A percentile compares a stretch with the other conserved stretches of the same genome.
Conservation (phyloP, 768 basidiomycete genomes). For the Auriculariales sp. region DNA sequence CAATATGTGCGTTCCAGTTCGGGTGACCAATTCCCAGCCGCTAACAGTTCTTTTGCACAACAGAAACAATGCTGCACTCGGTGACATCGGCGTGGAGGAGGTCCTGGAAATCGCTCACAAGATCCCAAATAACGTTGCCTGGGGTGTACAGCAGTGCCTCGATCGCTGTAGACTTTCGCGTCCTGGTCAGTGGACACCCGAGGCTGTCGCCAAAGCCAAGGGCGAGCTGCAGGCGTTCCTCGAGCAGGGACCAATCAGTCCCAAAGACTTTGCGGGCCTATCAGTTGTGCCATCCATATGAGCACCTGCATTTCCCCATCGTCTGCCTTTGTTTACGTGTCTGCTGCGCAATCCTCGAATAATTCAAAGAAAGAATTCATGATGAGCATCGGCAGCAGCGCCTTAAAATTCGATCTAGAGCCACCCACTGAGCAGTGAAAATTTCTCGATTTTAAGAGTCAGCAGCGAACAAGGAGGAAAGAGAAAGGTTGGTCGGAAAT, state of each 20-base stretch:
- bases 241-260: background rate
- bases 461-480: too few species aligned
- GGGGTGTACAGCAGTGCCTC: conserved; percentile 15
- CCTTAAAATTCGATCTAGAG: too few species aligned
- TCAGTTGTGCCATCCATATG: too few species aligned
- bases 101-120: conserved; percentile 12
- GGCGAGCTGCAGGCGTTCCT: background rate
- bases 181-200: conserved; percentile 11
- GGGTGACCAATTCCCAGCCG: background rate
- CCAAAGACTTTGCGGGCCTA: background rate
- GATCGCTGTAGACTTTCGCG: conserved; percentile 13
- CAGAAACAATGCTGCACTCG: conserved; percentile 16
- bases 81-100: conserved; percentile 16
- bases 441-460: too few species aligned
- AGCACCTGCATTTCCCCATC: too few species aligned
- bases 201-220: background rate
- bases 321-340: too few species aligned
- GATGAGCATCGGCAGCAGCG: too few species aligned
- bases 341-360: too few species aligned
- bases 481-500: too few species aligned
- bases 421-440: too few species aligned
- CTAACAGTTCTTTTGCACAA: conserved; percentile 15
- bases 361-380: too few species aligned
- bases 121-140: conserved; percentile 18
- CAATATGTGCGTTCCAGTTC: background rate